A percentile compares a stretch with the other conserved stretches of the same genome.
phyloP scores from a whole-genome alignment of 2,329 filamentous ascomycete species.

The Penicillium palitans region DNA sequence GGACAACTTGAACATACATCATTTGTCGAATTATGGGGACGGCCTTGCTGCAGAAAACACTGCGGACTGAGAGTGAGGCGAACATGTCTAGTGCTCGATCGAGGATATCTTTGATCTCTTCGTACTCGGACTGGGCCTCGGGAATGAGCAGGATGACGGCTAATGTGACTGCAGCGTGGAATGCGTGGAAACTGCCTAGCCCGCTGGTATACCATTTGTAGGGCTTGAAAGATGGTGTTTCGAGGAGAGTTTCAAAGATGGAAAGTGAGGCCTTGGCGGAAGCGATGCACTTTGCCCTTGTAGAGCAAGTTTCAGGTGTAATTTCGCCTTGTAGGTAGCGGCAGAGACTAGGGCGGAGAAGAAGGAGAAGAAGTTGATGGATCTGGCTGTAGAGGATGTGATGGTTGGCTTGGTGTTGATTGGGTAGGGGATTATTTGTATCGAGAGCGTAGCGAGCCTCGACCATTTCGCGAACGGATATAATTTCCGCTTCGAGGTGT shows the following conservation, averaged over 20 bases:
- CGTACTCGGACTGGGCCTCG: slow-evolving; percentile 31
- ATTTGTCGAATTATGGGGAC: slow-evolving; percentile 38
- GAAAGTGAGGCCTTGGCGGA: slow-evolving; percentile 37
- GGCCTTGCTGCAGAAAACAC: slow-evolving; percentile 40
- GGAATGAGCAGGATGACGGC: slow-evolving; percentile 32
- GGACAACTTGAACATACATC: slow-evolving; percentile 27
- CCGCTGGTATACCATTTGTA: slow-evolving; percentile 46
- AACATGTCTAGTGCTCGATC: slow-evolving; percentile 35
- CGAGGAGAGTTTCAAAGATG: slow-evolving; percentile 36
- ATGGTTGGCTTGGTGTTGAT: slow-evolving; percentile 42
- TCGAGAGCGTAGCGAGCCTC: slow-evolving; percentile 33
- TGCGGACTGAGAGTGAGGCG: slow-evolving; percentile 35
- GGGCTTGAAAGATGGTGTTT: slow-evolving; percentile 33
- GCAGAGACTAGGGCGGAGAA: slow-evolving; percentile 38
- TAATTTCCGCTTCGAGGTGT: slow-evolving; percentile 34
- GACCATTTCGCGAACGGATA: slow-evolving; percentile 33
- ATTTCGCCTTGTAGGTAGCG: slow-evolving; percentile 36
- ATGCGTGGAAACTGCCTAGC: slow-evolving; percentile 44
- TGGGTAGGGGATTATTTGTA: slow-evolving; percentile 28
- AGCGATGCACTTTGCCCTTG: slow-evolving; percentile 36
- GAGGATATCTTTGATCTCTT: slow-evolving; percentile 32
- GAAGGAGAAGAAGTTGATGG: slow-evolving; percentile 40
- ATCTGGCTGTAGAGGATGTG: slow-evolving; percentile 44
- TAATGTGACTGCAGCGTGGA: slow-evolving; percentile 41
- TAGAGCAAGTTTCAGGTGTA: slow-evolving; percentile 30